These are phyloP conservation scores for Pyrenochaeta sp. DNA, from an alignment of 2,329 filamentous ascomycete genomes.

Conservation along the genomic window DNA sequence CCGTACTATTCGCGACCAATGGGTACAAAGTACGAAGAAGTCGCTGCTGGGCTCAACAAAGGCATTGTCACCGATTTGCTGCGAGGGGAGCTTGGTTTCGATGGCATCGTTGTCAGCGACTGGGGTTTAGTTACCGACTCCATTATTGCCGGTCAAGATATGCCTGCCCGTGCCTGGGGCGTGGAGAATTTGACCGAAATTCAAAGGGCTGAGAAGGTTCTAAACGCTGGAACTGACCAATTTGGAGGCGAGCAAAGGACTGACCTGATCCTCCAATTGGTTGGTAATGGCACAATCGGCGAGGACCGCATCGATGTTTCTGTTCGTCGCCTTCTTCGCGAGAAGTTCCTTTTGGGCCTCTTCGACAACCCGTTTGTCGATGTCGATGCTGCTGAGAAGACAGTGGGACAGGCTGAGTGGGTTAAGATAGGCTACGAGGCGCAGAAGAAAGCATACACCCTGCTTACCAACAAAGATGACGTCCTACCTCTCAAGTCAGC, in stretches of 20 bases:
- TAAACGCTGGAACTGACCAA: constrained; percentile 63
- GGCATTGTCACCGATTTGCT: constrained; percentile 61
- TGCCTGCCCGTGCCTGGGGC: constrained; percentile 62
- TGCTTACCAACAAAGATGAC: constrained; percentile 47
- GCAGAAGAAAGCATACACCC: constrained; percentile 48
- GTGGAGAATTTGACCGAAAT: constrained; percentile 56
- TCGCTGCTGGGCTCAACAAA: constrained; percentile 63
- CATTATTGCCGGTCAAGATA: constrained; percentile 53
- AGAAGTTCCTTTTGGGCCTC: constrained; percentile 62
- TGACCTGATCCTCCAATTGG: constrained; percentile 60
- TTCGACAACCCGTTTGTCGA: constrained; percentile 64
- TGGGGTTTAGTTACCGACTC: constrained; percentile 63
- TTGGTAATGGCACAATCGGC: constrained; percentile 51
- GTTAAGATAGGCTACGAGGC: constrained; percentile 48
- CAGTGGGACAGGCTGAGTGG: constrained; percentile 59
- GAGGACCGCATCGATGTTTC: constrained; percentile 59
- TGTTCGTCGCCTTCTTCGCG: constrained; percentile 56
- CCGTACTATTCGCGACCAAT: constrained; percentile 61
- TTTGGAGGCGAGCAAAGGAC: constrained; percentile 61
- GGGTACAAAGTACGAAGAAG: constrained; percentile 56
- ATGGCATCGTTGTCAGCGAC: constrained; percentile 62
- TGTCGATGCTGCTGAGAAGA: constrained; percentile 49
- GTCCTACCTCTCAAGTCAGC: constrained; percentile 38
- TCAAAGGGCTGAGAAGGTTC: constrained; percentile 54
- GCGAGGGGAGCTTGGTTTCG: constrained; percentile 58